phyloP scores from a whole-genome alignment of 1,284 basidiomycete species.

The Spongispora temasekensis region DNA sequence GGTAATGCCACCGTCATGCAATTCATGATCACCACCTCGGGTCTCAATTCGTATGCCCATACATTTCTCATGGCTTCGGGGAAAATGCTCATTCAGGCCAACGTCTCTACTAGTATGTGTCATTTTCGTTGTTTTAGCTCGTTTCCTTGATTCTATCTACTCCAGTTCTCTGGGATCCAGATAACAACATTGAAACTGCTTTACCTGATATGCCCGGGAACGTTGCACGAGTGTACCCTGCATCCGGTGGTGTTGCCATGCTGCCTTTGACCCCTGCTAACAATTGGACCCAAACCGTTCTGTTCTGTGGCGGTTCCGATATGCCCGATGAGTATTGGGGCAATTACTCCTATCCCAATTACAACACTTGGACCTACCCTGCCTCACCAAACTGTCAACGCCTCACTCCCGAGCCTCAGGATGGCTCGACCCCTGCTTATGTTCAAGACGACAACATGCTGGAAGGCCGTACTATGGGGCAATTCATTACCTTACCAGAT shows the following conservation, averaged over 20 bases:
- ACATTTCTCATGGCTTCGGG: constrained; percentile 87
- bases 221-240: constrained; percentile 88
- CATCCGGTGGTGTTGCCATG: constrained; percentile 89
- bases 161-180: constrained; percentile 64
- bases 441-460: constrained; percentile 75
- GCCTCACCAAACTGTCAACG: constrained; percentile 68
- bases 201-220: constrained; percentile 64
- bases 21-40: constrained; percentile 81
- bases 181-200: constrained; percentile 58
- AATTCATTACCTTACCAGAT: constrained; percentile 80
- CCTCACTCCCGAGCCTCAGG: constrained; percentile 78
- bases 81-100: constrained; percentile 83
- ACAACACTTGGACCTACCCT: constrained; percentile 65
- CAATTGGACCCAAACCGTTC: constrained; percentile 81
- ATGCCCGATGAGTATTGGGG: constrained; percentile 74
- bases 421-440: constrained; percentile 55
- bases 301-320: constrained; percentile 89
- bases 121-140: constrained; percentile 6
- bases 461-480: constrained; percentile 83
- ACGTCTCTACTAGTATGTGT: constrained; percentile 70
- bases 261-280: constrained; percentile 88
- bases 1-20: constrained; percentile 64
- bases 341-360: constrained; percentile 68
- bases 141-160: constrained; percentile 15
- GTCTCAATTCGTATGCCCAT: constrained; percentile 88